Conservation (phyloP, 2,329 filamentous ascomycete species). For the Immersiporthe knoxdaviesiana region DNA sequence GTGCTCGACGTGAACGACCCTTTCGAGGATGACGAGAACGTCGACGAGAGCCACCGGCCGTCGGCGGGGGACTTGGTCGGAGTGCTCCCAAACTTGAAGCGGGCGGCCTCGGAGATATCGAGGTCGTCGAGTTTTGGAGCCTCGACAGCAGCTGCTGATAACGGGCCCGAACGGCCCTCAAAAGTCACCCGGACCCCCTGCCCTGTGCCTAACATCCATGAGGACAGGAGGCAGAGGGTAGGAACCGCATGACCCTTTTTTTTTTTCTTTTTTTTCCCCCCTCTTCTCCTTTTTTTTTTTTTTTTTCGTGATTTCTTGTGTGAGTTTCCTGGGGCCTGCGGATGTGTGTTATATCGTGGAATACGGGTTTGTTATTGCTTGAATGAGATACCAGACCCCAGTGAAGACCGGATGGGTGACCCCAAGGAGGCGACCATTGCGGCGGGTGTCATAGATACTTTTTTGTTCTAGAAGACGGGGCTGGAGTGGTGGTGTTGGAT, state of each 20-base stretch:
- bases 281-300: too few species aligned
- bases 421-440: not conserved
- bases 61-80: constrained; percentile 53
- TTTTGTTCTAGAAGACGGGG: constrained; percentile 5
- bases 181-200: constrained; percentile 45
- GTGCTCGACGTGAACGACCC: constrained; percentile 50
- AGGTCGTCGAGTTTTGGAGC: constrained; percentile 51
- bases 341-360: not conserved
- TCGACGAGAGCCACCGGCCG: constrained; percentile 43
- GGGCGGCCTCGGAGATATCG: constrained; percentile 57
- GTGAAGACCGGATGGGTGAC: not conserved
- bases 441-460: constrained; percentile 6
- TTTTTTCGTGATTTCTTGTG: not conserved
- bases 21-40: constrained; percentile 40
- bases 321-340: not conserved
- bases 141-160: constrained; percentile 37
- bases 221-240: constrained; percentile 46
- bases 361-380: not conserved
- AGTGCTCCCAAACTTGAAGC: constrained; percentile 49
- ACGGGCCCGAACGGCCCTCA: constrained; percentile 34
- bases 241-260: constrained; percentile 35
- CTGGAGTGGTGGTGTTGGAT: not conserved
- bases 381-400: constrained; percentile 13
- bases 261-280: too few species aligned
- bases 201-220: constrained; percentile 42